A percentile compares a stretch with the other conserved stretches of the same genome.
These are phyloP conservation scores for Mycena haematopus DNA, from an alignment of 768 basidiomycete species.

Conservation along the genomic window DNA sequence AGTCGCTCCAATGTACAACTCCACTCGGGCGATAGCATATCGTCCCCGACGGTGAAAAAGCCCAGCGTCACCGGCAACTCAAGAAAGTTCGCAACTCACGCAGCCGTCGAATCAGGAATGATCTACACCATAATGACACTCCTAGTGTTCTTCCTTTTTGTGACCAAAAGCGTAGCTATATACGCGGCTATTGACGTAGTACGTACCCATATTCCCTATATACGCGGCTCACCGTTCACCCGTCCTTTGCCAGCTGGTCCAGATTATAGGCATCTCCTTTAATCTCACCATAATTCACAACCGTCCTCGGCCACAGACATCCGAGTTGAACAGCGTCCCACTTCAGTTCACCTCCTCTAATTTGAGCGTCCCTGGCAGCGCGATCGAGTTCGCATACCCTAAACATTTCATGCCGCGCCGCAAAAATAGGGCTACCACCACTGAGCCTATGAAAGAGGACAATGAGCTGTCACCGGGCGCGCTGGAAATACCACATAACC, in stretches of 20 bases:
- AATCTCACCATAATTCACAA: slow-evolving; percentile 24
- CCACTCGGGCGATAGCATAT: neutral
- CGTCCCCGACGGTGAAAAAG: neutral
- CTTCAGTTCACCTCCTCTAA: slow-evolving; percentile 16
- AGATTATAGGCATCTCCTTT: slow-evolving; percentile 26
- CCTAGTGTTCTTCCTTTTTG: slow-evolving; percentile 18
- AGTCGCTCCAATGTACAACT: neutral
- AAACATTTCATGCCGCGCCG: slow-evolving; percentile 22
- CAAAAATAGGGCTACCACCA: slow-evolving; percentile 3
- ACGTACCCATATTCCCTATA: neutral
- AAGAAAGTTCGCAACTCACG: slow-evolving; percentile 1
- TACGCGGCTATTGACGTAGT: slow-evolving; percentile 19
- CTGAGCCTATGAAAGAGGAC: neutral
- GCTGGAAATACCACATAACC: slow-evolving; percentile 6
- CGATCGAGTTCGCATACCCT: slow-evolving; percentile 30
- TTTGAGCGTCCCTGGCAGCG: slow-evolving; percentile 19
- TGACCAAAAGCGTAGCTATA: slow-evolving; percentile 9
- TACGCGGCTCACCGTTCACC: neutral
- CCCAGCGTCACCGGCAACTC: neutral
- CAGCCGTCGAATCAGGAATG: slow-evolving; percentile 24
- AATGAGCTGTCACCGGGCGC: neutral
- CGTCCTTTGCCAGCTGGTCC: slow-evolving; percentile 17
- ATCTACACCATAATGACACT: slow-evolving; percentile 20
- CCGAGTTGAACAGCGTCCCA: slow-evolving; percentile 5
- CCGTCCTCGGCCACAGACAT: slow-evolving; percentile 1